Conservation (phyloP, 228 moss, liverwort and hornwort genomes). For the Sphagnum magellanicum region DNA sequence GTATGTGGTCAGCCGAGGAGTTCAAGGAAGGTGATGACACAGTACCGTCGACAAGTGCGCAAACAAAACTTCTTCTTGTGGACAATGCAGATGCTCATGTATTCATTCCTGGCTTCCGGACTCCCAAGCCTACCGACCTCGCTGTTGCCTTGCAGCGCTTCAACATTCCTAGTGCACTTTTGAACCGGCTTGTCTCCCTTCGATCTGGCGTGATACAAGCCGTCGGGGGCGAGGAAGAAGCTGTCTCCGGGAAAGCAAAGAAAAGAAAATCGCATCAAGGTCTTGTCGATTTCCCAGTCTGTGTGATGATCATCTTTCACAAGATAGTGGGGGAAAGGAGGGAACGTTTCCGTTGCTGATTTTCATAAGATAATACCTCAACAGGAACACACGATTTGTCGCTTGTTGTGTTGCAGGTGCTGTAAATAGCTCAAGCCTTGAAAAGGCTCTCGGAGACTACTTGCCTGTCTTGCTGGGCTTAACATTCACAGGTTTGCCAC, state of each 20-base stretch:
- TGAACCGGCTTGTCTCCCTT: conserved; percentile 17
- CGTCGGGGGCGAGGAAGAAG: conserved; percentile 2
- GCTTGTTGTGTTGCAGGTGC: conserved; percentile 19
- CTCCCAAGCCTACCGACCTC: conserved; percentile 17
- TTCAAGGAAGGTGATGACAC: conserved; percentile 17
- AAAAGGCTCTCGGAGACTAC: conserved; percentile 33
- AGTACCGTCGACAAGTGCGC: background rate
- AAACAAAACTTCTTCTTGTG: background rate
- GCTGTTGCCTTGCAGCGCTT: conserved; percentile 17
- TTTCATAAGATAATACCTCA: background rate
- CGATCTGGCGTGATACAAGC: conserved; percentile 16
- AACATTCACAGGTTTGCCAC: conserved; percentile 23
- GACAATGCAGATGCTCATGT: conserved; percentile 17
- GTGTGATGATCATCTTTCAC: background rate
- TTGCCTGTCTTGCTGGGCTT: conserved; percentile 37
- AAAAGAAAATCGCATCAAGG: conserved; percentile 27
- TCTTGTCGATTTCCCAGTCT: conserved; percentile 1
- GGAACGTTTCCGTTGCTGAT: background rate
- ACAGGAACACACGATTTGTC: background rate
- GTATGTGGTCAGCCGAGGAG: conserved; percentile 33
- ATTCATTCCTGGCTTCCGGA: conserved; percentile 32
- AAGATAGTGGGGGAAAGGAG: background rate
- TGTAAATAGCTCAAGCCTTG: conserved; percentile 17
- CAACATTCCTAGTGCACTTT: conserved; percentile 14
- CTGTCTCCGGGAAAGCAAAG: conserved; percentile 6